Evolutionary conservation across 2,329 filamentous ascomycete species (phyloP), one percentile per base, ranked within the genome.

Genomic region (Neofusicoccum umdonicola): DNA sequence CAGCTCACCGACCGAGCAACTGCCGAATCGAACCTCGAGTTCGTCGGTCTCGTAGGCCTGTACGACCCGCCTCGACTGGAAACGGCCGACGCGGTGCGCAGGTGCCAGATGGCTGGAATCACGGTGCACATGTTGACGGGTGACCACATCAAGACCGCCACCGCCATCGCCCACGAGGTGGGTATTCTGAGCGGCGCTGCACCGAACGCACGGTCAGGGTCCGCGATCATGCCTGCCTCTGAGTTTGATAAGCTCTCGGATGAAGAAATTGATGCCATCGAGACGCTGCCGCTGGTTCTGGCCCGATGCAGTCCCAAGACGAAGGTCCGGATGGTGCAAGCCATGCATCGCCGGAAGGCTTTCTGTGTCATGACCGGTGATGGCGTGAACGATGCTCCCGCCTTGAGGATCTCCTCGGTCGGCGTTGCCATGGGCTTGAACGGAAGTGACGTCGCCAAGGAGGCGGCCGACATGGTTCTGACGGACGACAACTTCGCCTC

Each of bases 1-100:
- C 61, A 63, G 22, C 39, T 63, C 17, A 22, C 61, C 9, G 61
- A 74, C 45, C 90, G 92, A 5, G 78, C 81, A 5, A 78, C 83
- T 4, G 84, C 94, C 13, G 92, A 96, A 73, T 80, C 81, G 41
- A 82, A 86, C 35, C 85, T 97, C 37, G 84, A 83, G 3, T 90
- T 96, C 67, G 85, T 91, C 13, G 93, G 93, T n/a, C 84, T 97
- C 9, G 88, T 90, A 56, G 92, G 92, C 64, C 89, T 96, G 67
- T 94, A 95, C 73, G 92, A 96, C 69, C 92, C 92, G 3, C 92
- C 92, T 63, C 90, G 92, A 1, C 86, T 87, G 2, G 92, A 96
- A 78, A 93, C 92, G 0, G 90, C 88, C 22, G 84, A 74, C 41
- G 79, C 80, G 15, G 80, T 82, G 54, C 73, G 73, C 31, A 75